These are phyloP conservation scores for Aspergillus sp. DNA, from an alignment of 2,329 filamentous ascomycete genomes.

Conservation along the genomic window DNA sequence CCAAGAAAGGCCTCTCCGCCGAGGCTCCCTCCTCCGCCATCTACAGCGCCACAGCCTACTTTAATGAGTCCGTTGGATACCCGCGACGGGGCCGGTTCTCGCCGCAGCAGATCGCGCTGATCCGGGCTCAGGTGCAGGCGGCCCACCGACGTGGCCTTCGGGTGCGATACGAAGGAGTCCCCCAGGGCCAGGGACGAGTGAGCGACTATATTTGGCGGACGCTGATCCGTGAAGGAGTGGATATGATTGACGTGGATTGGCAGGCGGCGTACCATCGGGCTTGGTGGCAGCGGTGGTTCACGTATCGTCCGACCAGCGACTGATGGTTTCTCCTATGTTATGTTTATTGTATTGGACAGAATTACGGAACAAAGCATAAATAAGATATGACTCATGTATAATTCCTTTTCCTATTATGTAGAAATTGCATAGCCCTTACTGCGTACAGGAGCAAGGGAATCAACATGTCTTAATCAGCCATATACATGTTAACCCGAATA, in stretches of 20 bases:
- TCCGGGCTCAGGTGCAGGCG: conserved; percentile 11
- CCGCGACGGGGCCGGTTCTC: conserved; percentile 14
- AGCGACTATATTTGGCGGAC: conserved; percentile 9
- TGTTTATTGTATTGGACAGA: no score
- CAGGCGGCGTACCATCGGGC: neutral
- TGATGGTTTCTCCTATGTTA: neutral
- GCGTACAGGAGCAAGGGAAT: no score
- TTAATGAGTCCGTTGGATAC: conserved; percentile 7
- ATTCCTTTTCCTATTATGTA: no score
- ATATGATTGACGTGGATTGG: conserved; percentile 15
- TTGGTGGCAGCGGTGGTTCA: conserved; percentile 3
- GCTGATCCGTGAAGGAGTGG: conserved; percentile 12
- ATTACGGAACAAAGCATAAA: neutral
- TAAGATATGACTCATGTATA: neutral
- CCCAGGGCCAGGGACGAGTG: conserved; percentile 3
- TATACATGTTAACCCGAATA: neutral
- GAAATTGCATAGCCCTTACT: no score
- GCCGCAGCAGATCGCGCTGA: conserved; percentile 10
- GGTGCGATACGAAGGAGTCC: conserved; percentile 10
- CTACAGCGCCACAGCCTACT: conserved; percentile 10
- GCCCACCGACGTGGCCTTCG: conserved; percentile 12
- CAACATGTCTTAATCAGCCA: neutral
- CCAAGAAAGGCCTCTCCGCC: neutral
- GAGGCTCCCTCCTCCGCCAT: neutral
- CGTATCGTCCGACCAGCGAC: neutral